phyloP scores from a whole-genome alignment of 257 asterid species.

The Penstemon davidsonii region DNA sequence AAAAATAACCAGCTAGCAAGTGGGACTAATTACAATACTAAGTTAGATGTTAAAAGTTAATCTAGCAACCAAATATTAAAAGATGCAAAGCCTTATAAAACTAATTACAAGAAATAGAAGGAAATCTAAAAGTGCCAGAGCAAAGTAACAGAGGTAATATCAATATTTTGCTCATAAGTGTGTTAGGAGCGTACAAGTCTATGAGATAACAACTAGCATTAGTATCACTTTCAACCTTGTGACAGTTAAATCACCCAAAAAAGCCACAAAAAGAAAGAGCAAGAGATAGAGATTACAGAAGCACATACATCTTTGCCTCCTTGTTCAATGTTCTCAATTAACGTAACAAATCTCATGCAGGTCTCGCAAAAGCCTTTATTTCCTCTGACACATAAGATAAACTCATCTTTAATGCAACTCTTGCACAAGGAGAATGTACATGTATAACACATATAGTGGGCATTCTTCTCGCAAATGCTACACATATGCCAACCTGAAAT shows the following conservation, averaged over 20 bases:
- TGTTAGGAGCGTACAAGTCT: not conserved
- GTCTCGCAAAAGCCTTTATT: conserved; percentile 94
- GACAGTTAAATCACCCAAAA: conserved; percentile 11
- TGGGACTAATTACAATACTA: not conserved
- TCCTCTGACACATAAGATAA: conserved; percentile 72
- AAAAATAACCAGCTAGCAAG: not conserved
- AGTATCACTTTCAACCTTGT: conserved; percentile 17
- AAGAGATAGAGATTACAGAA: conserved; percentile 28
- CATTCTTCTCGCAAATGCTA: conserved; percentile 90
- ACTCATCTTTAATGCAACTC: conserved; percentile 74
- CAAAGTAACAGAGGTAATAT: not conserved
- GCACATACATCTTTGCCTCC: conserved; percentile 57
- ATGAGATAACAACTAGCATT: conserved; percentile 11
- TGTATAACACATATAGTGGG: conserved; percentile 86
- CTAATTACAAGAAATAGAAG: conserved; percentile 16
- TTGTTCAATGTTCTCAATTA: conserved; percentile 65
- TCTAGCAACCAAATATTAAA: conserved; percentile 8
- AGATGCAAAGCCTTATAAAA: not conserved
- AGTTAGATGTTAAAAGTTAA: conserved; percentile 10
- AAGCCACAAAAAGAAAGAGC: conserved; percentile 14
- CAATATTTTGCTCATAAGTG: not conserved
- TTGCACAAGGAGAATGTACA: conserved; percentile 92
- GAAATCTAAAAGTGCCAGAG: not conserved
- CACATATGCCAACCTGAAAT: conserved; percentile 97
- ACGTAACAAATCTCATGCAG: conserved; percentile 72